Conservation (phyloP, 1,284 basidiomycete genomes). For the Pascua sp. region DNA sequence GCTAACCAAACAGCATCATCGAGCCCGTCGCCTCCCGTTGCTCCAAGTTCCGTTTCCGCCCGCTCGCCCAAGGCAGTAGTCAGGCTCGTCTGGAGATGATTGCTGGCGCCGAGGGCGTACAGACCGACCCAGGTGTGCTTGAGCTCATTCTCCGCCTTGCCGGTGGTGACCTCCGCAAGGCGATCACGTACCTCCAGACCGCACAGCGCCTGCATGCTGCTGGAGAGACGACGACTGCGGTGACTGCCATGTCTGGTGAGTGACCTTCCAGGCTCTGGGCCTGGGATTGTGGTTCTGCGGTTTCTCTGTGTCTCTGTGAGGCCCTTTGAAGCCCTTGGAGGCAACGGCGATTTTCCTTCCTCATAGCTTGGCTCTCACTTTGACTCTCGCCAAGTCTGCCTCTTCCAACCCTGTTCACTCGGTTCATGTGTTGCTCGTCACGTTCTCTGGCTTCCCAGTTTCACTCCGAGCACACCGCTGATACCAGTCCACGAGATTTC, state of each 20-base stretch:
- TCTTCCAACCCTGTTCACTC: not conserved
- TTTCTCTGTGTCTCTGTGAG: not conserved
- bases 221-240: constrained; percentile 64
- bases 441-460: no score
- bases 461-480: not conserved
- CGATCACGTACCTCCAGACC: constrained; percentile 98
- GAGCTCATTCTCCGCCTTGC: constrained; percentile 56
- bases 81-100: constrained; percentile 75
- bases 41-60: constrained; percentile 97
- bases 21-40: constrained; percentile 98
- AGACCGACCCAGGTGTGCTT: constrained; percentile 51
- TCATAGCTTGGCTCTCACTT: no score
- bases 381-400: no score
- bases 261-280: not conserved
- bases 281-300: no score
- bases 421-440: no score
- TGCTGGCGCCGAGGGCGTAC: constrained; percentile 58
- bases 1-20: constrained; percentile 70
- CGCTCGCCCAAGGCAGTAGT: constrained; percentile 75
- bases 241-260: constrained; percentile 58
- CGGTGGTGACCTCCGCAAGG: constrained; percentile 88
- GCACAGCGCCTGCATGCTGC: constrained; percentile 78
- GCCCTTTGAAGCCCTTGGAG: no score
- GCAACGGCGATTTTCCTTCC: no score
- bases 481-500: constrained; percentile 85